phyloP scores from a whole-genome alignment of 768 basidiomycete species.

The Russula ochroleuca region DNA sequence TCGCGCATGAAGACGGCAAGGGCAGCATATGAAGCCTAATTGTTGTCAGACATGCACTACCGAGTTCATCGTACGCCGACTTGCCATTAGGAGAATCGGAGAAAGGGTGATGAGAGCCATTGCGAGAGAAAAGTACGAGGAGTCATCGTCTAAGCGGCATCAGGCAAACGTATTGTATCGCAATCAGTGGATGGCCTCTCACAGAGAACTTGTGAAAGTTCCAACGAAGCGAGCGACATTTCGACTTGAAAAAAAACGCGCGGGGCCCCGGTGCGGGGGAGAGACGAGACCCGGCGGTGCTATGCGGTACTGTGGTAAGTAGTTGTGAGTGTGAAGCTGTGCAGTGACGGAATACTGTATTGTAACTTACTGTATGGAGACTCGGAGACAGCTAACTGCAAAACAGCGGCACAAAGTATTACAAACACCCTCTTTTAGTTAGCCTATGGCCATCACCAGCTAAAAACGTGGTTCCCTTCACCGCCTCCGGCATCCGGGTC shows the following conservation, averaged over 20 bases:
- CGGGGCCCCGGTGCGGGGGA: background rate
- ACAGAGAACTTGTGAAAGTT: conserved; percentile 34
- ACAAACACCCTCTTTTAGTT: no score
- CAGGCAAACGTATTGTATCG: background rate
- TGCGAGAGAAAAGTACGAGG: conserved; percentile 31
- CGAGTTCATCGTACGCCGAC: background rate
- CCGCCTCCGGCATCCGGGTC: no score
- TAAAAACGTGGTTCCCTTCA: no score
- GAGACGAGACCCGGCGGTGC: background rate
- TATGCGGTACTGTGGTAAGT: background rate
- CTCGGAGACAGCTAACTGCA: no score
- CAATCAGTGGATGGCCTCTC: conserved; percentile 11
- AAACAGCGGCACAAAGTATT: no score
- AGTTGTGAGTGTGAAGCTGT: no score
- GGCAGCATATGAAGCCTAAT: conserved; percentile 72
- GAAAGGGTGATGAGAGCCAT: conserved; percentile 35
- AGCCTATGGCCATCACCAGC: no score
- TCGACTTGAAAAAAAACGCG: background rate
- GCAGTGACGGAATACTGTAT: no score
- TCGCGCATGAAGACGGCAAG: conserved; percentile 74
- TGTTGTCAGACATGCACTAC: background rate
- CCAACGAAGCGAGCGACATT: conserved; percentile 27
- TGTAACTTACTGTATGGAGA: no score
- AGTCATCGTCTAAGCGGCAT: conserved; percentile 32
- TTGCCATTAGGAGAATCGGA: conserved; percentile 36